A percentile compares a stretch with the other conserved stretches of the same genome.
Evolutionary conservation across 1,284 basidiomycete species (phyloP).

Genomic region (Cryptococcus neoformans): DNA sequence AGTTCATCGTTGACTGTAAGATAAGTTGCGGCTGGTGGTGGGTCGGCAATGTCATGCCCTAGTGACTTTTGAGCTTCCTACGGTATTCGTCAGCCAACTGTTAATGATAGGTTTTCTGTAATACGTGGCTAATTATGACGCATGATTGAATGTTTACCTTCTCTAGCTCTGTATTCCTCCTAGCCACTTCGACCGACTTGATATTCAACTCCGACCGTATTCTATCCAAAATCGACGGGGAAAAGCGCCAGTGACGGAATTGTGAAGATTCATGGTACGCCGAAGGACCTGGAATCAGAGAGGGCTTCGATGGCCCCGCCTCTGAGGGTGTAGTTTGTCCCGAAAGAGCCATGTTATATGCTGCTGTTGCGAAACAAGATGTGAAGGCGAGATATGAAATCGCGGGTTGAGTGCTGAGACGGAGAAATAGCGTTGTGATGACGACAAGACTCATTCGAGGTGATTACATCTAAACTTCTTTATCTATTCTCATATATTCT

Average conservation of each 20-base stretch:
- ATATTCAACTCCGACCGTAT: slow-evolving; percentile 66
- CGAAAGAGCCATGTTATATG: not conserved
- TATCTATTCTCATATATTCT: not conserved
- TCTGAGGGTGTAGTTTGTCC: not conserved
- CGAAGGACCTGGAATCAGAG: slow-evolving; percentile 21
- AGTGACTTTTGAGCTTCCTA: slow-evolving; percentile 35
- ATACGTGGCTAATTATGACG: not conserved
- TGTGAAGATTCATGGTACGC: slow-evolving; percentile 83
- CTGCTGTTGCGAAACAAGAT: not conserved
- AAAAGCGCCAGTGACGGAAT: slow-evolving; percentile 83
- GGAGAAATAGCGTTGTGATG: not conserved
- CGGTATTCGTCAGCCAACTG: not conserved
- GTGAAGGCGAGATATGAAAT: not conserved
- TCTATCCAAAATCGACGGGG: slow-evolving; percentile 59
- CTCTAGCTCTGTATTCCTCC: slow-evolving; percentile 71
- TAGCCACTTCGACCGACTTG: slow-evolving; percentile 70
- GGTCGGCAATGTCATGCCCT: slow-evolving; percentile 23
- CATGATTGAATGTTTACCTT: slow-evolving; percentile 55
- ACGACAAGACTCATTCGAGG: not conserved
- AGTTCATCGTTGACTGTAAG: slow-evolving; percentile 79
- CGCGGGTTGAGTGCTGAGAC: too few relatives aligned
- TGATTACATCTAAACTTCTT: not conserved
- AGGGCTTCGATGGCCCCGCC: slow-evolving; percentile 4
- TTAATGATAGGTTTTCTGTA: not conserved
- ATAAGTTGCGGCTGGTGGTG: slow-evolving; percentile 54